Percentiles rank a stretch among this genome's conserved stretches.
Evolutionary conservation across 1,284 basidiomycete genomes (phyloP).

Genomic region (Chondrostereum purpureum): DNA sequence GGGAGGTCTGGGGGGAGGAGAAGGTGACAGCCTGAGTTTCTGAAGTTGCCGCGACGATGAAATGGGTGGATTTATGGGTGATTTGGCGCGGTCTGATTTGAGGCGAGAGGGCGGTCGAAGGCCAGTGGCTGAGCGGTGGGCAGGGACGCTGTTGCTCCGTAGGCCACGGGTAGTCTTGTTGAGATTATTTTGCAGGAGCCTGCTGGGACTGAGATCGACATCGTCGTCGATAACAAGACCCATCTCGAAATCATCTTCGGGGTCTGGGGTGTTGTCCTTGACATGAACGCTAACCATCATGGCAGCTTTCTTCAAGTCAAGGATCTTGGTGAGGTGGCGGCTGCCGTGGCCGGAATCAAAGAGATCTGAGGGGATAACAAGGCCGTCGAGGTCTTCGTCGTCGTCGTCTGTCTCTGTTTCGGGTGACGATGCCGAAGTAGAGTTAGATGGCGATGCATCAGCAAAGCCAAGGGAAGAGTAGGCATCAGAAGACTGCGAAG

Average conservation of each 20-base stretch:
- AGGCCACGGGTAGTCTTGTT: slow-evolving; percentile 34
- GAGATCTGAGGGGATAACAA: slow-evolving; percentile 66
- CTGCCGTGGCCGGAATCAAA: slow-evolving; percentile 65
- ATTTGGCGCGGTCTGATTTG: slow-evolving; percentile 60
- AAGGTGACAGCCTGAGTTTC: slow-evolving; percentile 58
- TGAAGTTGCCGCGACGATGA: slow-evolving; percentile 62
- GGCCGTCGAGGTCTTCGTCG: slow-evolving; percentile 66
- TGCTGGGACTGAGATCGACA: slow-evolving; percentile 69
- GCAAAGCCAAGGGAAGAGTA: slow-evolving; percentile 72
- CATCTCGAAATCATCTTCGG: slow-evolving; percentile 76
- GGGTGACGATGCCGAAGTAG: slow-evolving; percentile 56
- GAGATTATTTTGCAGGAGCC: slow-evolving; percentile 54
- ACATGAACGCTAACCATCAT: slow-evolving; percentile 38
- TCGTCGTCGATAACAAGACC: slow-evolving; percentile 78
- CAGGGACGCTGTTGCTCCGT: slow-evolving; percentile 54
- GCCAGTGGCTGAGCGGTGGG: slow-evolving; percentile 35
- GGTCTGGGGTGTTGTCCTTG: slow-evolving; percentile 52
- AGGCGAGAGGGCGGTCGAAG: slow-evolving; percentile 55
- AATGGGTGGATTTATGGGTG: slow-evolving; percentile 57
- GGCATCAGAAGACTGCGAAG: slow-evolving; percentile 77
- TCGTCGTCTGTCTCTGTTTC: slow-evolving; percentile 68
- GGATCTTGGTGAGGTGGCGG: slow-evolving; percentile 61
- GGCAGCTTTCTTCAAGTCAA: slow-evolving; percentile 69
- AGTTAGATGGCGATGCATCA: slow-evolving; percentile 64
- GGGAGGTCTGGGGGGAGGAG: slow-evolving; percentile 47